A percentile compares a stretch with the other conserved stretches of the same genome.
phyloP scores from a whole-genome alignment of 2,329 filamentous ascomycete genomes.

The Apiospora aurea region DNA sequence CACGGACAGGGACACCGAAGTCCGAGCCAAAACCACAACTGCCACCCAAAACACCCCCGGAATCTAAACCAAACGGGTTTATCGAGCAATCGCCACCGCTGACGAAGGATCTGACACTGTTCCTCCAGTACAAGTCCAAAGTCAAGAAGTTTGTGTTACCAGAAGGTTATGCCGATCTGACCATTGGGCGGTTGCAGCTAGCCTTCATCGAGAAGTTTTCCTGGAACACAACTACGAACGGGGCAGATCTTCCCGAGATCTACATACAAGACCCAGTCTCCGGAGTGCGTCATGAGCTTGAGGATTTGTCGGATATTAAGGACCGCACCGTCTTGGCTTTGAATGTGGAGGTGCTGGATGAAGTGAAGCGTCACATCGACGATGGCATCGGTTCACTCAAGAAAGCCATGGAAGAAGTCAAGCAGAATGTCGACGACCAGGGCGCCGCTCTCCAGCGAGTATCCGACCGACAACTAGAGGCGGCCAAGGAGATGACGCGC shows the following conservation, averaged over 20 bases:
- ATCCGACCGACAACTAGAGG: conserved; percentile 88
- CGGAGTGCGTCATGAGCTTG: conserved; percentile 94
- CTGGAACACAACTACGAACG: conserved; percentile 97
- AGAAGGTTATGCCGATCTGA: conserved; percentile 84
- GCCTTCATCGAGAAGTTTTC: conserved; percentile 99
- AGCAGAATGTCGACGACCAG: conserved; percentile 84
- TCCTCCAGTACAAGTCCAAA: conserved; percentile 94
- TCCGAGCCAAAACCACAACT: conserved; percentile 32
- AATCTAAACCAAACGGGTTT: conserved; percentile 61
- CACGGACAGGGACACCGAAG: conserved; percentile 24
- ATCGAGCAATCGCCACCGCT: conserved; percentile 72
- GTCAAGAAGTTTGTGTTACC: conserved; percentile 94
- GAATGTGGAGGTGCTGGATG: conserved; percentile 91
- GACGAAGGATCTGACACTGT: conserved; percentile 89
- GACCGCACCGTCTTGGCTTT: conserved; percentile 94
- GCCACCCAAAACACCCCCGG: conserved; percentile 46
- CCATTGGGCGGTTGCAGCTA: conserved; percentile 86
- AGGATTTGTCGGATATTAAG: conserved; percentile 92
- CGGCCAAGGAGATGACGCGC: conserved; percentile 83
- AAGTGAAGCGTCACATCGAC: conserved; percentile 96
- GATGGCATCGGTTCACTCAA: conserved; percentile 85
- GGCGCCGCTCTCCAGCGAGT: conserved; percentile 82
- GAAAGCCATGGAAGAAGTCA: conserved; percentile 84
- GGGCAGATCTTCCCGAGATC: conserved; percentile 91
- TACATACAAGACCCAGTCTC: conserved; percentile 97